Conservation (phyloP, 257 asterid genomes). For the Datura wrightii region DNA sequence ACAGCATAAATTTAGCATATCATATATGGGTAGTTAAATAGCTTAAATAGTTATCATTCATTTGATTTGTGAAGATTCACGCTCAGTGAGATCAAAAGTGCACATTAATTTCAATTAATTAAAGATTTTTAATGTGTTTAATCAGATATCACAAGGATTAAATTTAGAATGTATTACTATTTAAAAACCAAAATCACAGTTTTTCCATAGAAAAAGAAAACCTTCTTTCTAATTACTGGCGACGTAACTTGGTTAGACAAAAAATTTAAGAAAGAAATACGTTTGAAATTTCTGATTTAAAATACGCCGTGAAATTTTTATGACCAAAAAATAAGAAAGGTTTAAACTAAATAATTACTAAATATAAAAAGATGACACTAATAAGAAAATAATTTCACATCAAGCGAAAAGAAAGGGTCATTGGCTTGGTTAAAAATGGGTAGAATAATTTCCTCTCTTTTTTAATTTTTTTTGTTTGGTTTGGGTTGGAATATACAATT, state of each 20-base stretch:
- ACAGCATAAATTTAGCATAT: not conserved
- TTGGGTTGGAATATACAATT: constrained; percentile 25
- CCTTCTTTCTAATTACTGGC: not conserved
- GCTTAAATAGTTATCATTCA: not conserved
- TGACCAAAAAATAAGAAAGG: too few species aligned
- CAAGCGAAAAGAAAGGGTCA: too few species aligned
- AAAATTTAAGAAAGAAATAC: not conserved
- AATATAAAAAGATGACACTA: not conserved
- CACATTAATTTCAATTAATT: not conserved
- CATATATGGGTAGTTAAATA: not conserved
- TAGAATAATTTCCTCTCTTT: not conserved
- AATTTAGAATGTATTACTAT: not conserved
- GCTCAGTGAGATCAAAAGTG: not conserved
- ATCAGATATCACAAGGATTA: not conserved
- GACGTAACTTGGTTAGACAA: not conserved
- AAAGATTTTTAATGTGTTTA: not conserved
- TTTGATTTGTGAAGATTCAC: not conserved
- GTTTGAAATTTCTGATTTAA: not conserved
- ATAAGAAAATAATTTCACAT: not conserved
- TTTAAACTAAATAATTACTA: too few species aligned
- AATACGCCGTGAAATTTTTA: not conserved
- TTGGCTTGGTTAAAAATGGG: not conserved
- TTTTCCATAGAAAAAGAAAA: not conserved
- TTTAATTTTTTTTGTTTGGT: not conserved
- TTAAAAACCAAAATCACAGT: not conserved